These are phyloP conservation scores for Penicillium decumbens DNA, from an alignment of 2,329 filamentous ascomycete species.

Conservation along the genomic window DNA sequence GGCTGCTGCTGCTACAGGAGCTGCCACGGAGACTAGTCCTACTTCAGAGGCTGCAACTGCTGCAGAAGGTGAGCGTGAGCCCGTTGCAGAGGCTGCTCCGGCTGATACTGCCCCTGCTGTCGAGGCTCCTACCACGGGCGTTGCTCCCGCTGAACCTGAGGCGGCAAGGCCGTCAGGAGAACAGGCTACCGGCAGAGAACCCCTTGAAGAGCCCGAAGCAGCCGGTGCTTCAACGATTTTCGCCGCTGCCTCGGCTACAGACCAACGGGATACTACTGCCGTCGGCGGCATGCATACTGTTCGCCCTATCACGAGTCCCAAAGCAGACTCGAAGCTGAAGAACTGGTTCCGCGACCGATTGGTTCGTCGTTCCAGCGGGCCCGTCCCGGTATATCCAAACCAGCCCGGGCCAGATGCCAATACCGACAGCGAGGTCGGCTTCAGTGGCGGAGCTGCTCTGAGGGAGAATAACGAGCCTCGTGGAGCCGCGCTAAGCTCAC, in stretches of 20 bases:
- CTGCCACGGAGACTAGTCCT: not conserved
- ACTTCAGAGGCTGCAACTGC: not conserved
- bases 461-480: slow-evolving; percentile 17
- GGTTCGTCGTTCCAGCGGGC: slow-evolving; percentile 27
- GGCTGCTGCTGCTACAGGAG: not conserved
- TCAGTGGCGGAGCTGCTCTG: slow-evolving; percentile 22
- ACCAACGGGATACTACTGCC: slow-evolving; percentile 13
- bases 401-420: slow-evolving; percentile 21
- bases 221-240: slow-evolving; percentile 6
- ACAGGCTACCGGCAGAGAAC: not conserved
- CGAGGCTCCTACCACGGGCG: not conserved
- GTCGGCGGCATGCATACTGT: slow-evolving; percentile 12
- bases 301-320: slow-evolving; percentile 21
- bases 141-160: too few species aligned
- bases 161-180: not conserved
- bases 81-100: not conserved
- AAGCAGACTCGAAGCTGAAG: slow-evolving; percentile 33
- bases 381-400: slow-evolving; percentile 21
- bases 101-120: not conserved
- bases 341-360: slow-evolving; percentile 34
- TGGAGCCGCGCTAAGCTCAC: slow-evolving; percentile 28
- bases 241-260: slow-evolving; percentile 2
- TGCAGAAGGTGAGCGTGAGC: not conserved
- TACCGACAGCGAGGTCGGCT: slow-evolving; percentile 15
- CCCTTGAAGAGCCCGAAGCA: not conserved